Evolutionary conservation across 1,284 basidiomycete species (phyloP).

Genomic region (Papiliotrema fonsecae): DNA sequence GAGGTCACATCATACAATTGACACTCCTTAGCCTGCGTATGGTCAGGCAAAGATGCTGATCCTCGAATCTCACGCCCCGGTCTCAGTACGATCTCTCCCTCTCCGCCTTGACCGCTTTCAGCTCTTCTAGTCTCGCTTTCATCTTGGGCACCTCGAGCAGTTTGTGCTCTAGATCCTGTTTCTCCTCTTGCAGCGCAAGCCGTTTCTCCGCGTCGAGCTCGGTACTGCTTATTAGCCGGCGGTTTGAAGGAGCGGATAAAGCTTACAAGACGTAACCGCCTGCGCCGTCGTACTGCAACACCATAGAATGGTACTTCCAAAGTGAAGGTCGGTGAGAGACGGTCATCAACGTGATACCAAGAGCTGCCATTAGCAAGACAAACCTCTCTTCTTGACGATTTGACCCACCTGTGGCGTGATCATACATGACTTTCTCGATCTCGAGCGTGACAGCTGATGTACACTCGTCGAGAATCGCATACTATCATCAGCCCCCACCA

Average conservation of each 20-base stretch:
- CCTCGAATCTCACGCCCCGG: too few species aligned
- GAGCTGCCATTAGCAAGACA: constrained; percentile 33
- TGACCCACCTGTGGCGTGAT: constrained; percentile 65
- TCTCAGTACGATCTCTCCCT: too few species aligned
- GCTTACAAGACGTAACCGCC: constrained; percentile 64
- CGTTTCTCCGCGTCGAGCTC: constrained; percentile 88
- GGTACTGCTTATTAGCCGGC: constrained; percentile 54
- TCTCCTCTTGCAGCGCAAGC: constrained; percentile 88
- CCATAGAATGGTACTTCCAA: constrained; percentile 92
- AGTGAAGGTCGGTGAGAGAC: constrained; percentile 87
- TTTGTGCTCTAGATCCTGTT: constrained; percentile 73
- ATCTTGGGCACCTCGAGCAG: constrained; percentile 81
- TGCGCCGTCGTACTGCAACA: constrained; percentile 73
- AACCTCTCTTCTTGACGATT: neutral
- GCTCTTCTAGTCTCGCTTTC: constrained; percentile 67
- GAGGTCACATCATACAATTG: too few species aligned
- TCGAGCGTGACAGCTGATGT: constrained; percentile 90
- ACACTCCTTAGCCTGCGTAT: too few species aligned
- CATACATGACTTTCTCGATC: constrained; percentile 93
- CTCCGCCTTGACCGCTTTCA: constrained; percentile 52
- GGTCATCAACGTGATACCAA: constrained; percentile 84
- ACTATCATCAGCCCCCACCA: constrained; percentile 52
- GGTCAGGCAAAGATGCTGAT: too few species aligned
- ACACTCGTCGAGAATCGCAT: constrained; percentile 94
- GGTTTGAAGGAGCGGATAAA: neutral